phyloP scores from a whole-genome alignment of 371 early-diverging fungal species.

The Entomophthora muscae region DNA sequence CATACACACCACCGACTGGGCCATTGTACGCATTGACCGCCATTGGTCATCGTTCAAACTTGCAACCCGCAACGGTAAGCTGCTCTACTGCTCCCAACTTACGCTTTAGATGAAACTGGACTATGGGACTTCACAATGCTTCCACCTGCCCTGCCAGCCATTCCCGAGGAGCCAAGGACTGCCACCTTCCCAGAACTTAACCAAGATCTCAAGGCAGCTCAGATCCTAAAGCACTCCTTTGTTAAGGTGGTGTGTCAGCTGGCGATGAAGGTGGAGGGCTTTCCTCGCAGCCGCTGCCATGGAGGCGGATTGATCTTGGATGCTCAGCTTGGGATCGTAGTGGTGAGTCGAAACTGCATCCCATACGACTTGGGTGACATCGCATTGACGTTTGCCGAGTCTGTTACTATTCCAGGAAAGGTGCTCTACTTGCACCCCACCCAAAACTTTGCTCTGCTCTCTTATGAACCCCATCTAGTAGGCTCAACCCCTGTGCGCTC shows the following conservation, averaged over 20 bases:
- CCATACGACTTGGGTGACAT: slow-evolving; percentile 57
- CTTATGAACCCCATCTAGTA: slow-evolving; percentile 51
- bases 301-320: slow-evolving; percentile 63
- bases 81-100: background rate
- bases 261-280: slow-evolving; percentile 46
- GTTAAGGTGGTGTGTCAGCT: slow-evolving; percentile 44
- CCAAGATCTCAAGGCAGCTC: slow-evolving; percentile 31
- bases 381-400: slow-evolving; percentile 55
- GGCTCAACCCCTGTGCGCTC: slow-evolving; percentile 50
- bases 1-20: slow-evolving; percentile 48
- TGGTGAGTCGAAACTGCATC: slow-evolving; percentile 47
- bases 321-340: slow-evolving; percentile 43
- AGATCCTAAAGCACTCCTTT: slow-evolving; percentile 35
- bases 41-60: slow-evolving; percentile 65
- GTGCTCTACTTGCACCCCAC: slow-evolving; percentile 71
- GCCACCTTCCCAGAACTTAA: slow-evolving; percentile 33
- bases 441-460: slow-evolving; percentile 54
- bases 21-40: slow-evolving; percentile 53
- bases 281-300: slow-evolving; percentile 36
- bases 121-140: slow-evolving; percentile 48
- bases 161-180: slow-evolving; percentile 29
- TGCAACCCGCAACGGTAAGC: slow-evolving; percentile 54
- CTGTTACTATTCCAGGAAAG: slow-evolving; percentile 54
- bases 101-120: slow-evolving; percentile 21
- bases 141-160: slow-evolving; percentile 22